Percentiles rank a stretch among this genome's conserved stretches.
These are phyloP conservation scores for Termitomyces sp. DNA, from an alignment of 768 basidiomycete genomes.

Conservation along the genomic window DNA sequence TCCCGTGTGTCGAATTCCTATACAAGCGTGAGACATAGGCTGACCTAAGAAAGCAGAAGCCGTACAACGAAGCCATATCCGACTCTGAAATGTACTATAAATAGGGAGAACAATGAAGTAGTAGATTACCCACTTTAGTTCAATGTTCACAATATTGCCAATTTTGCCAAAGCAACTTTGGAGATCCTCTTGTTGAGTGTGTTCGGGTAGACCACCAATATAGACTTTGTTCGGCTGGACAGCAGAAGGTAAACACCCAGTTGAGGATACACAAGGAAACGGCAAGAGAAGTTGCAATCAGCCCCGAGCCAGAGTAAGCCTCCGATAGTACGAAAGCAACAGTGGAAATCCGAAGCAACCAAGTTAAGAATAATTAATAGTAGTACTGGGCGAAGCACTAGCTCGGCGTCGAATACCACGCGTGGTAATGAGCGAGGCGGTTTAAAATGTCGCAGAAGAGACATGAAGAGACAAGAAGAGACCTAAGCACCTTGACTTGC, in stretches of 20 bases:
- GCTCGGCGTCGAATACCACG: constrained; percentile 29
- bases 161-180: constrained; percentile 85
- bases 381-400: constrained; percentile 27
- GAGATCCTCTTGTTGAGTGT: constrained; percentile 80
- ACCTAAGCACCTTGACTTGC: constrained; percentile 87
- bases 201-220: constrained; percentile 83
- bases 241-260: constrained; percentile 67
- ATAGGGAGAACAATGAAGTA: constrained; percentile 11
- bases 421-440: constrained; percentile 19
- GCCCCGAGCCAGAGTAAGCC: constrained; percentile 35
- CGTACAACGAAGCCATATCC: constrained; percentile 90
- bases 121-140: constrained; percentile 64
- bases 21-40: constrained; percentile 3
- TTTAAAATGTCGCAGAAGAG: constrained; percentile 21
- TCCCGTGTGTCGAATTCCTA: constrained; percentile 82
- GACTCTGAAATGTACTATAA: constrained; percentile 39
- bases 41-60: not conserved
- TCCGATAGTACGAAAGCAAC: constrained; percentile 34
- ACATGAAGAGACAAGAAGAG: constrained; percentile 36
- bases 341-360: constrained; percentile 21
- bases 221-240: constrained; percentile 92
- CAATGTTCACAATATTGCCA: constrained; percentile 68
- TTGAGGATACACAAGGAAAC: constrained; percentile 41
- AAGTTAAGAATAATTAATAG: constrained; percentile 29
- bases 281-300: constrained; percentile 44